Evolutionary conservation across 2,329 filamentous ascomycete genomes (phyloP), one percentile per base, ranked within the genome.

Genomic region (Talaromyces verruculosus): DNA sequence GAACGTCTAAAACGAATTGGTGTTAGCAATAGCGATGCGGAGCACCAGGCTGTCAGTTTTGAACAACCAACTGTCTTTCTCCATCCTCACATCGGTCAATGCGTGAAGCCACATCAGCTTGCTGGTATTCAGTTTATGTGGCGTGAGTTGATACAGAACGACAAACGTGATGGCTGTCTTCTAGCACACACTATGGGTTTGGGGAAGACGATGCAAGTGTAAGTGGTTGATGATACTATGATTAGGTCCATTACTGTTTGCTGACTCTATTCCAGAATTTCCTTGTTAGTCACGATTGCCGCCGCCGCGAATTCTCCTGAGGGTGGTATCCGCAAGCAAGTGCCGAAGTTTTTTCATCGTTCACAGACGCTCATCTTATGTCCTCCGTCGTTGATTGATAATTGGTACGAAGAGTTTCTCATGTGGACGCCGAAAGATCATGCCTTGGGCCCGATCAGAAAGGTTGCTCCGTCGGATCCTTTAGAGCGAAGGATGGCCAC

Each of bases 101-200:
- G 80, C 5, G 91, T 96, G 68, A 94, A 95, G 71, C 82, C 87
- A 8, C 92, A 97, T 76, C 93, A 97, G 73, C 82, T 96, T 57
- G 83, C 87, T 0, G 93, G 93, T 1, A 87, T 97, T 22, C 88
- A 89, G 11, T 97, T 97, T 77, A 86, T 97, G 82, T 97, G 93
- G 92, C 88, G 92, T 70, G 90, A 94, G 69, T 81, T 97, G 53
- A 86, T 94, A 5, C 83, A 84, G 37, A 84, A 88, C 64, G 79
- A 83, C 3, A 79, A 81, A 5, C 83, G 84, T 19, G 88, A 93
- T 76, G 93, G 93, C 2, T 96, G 91, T 73, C 83, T 96, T 13
- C 82, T 97, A 22, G 91, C 93, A 5, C 93, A 97, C 75, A 92
- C 91, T 0, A 97, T 97, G 93, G 93, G 93, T 1, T 80, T 97